Base-by-base conservation (phyloP, 306 rosid species). In the Castanopsis chinensis region DNA sequence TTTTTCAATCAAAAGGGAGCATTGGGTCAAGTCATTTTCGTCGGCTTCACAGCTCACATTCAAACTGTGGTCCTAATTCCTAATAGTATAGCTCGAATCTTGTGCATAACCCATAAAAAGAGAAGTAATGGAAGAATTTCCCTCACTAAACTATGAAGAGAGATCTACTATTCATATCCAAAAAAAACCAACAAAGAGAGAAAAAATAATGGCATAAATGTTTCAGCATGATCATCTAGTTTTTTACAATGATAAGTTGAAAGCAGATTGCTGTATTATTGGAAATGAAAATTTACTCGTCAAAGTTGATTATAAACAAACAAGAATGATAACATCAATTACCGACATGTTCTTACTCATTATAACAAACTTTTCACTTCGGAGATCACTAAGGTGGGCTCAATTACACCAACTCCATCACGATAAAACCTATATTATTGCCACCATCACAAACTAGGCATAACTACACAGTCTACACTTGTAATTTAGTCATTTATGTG, bases 311-410 rank as follows among this genome's bases (percentile, higher is more conserved):
- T 49, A 65, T 30, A 19, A 17, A 7, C 43, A 33, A 65, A 21
- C 71, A 65, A 73, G 37, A 55, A 49, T 52, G 56, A 73, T 73
- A 35, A 25, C 72, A 69, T 35, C 75, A 35, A 33, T 78, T 78
- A 41, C 74, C 83, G 45, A 60, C 35, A 71, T 83, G 85, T 57
- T 79, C 51, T 75, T 6, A n/a, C 80, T 57, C 82, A 71, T 86
- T 83, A 82, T 87, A 80, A 71, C 82, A 81, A 83, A 45, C 79
- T 81, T 85, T 81, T 79, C 57, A 43, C 59, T 71, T 79, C 19
- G 6, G 69, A 55, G 19, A 75, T 32, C 19, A 6, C 56, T 27
- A 75, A 77, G 18, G 6, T 64, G 57, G 17, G 75, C 45, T 80
- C 71, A 21, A 59, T 56, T 19, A 35, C 32, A 28, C 52, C 67